These are phyloP conservation scores for Rachicladosporium sp. DNA, from an alignment of 2,329 filamentous ascomycete species.

Conservation along the genomic window DNA sequence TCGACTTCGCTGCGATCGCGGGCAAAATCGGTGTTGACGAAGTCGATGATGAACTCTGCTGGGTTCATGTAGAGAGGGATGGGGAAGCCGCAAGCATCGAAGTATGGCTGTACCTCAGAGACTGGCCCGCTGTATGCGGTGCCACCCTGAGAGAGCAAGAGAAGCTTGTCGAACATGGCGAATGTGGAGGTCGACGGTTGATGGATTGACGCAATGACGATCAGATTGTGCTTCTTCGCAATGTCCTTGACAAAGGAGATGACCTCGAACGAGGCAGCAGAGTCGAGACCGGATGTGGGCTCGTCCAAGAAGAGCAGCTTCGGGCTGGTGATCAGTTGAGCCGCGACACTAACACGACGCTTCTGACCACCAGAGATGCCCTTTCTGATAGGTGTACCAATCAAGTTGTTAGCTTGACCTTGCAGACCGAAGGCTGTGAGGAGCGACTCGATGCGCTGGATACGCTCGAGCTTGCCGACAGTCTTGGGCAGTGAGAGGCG, in stretches of 20 bases:
- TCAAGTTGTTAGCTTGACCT: conserved; percentile 55
- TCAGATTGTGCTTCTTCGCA: conserved; percentile 55
- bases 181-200: conserved; percentile 74
- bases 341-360: conserved; percentile 64
- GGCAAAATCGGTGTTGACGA: conserved; percentile 67
- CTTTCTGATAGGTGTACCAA: conserved; percentile 72
- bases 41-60: conserved; percentile 66
- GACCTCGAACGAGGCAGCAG: conserved; percentile 62
- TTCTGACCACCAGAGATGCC: conserved; percentile 81
- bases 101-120: conserved; percentile 47
- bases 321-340: conserved; percentile 68
- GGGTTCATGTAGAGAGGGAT: conserved; percentile 66
- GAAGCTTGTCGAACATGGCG: conserved; percentile 65
- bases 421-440: conserved; percentile 62
- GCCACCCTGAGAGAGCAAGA: conserved; percentile 63
- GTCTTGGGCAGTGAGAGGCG: conserved; percentile 46
- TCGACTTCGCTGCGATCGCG: conserved; percentile 35
- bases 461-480: conserved; percentile 45
- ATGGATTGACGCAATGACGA: conserved; percentile 73
- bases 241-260: conserved; percentile 59
- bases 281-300: conserved; percentile 74
- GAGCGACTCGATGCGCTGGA: conserved; percentile 51
- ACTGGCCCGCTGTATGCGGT: conserved; percentile 54
- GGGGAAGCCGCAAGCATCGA: conserved; percentile 52
- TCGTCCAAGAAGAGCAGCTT: conserved; percentile 75